Percentiles rank a stretch among this genome's conserved stretches.
Conservation (phyloP, 768 basidiomycete species). For the Tremella yokohamensis region DNA sequence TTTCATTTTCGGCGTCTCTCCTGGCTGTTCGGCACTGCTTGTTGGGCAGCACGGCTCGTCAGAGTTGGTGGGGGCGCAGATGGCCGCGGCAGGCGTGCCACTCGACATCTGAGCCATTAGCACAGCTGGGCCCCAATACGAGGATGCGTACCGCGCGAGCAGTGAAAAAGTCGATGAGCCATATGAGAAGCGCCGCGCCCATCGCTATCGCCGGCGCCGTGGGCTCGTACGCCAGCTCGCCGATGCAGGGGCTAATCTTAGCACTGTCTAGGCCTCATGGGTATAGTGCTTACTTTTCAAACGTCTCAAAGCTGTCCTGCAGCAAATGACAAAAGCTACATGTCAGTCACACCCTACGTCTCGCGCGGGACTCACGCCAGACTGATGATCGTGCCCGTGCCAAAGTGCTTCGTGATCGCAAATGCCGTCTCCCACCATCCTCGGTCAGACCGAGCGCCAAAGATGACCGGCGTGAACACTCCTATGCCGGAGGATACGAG, state of each 20-base stretch:
- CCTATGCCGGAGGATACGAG: too few relatives aligned
- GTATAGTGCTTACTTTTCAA: too few relatives aligned
- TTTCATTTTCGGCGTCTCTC: constrained; percentile 1
- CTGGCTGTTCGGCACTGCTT: neutral
- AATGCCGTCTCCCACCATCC: too few relatives aligned
- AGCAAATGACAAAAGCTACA: neutral
- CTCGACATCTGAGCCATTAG: constrained; percentile 1
- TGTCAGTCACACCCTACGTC: neutral
- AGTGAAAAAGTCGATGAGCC: constrained; percentile 44
- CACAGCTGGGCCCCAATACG: constrained; percentile 15
- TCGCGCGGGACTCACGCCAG: neutral
- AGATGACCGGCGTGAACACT: too few relatives aligned
- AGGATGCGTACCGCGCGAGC: constrained; percentile 20
- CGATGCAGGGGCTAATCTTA: constrained; percentile 43
- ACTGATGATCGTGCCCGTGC: constrained; percentile 22
- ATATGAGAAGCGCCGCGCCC: constrained; percentile 45
- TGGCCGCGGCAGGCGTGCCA: neutral
- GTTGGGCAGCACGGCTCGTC: too few relatives aligned
- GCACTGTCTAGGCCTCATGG: constrained; percentile 49
- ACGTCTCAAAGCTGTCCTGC: too few relatives aligned
- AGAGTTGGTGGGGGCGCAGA: too few relatives aligned
- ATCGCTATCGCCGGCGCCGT: constrained; percentile 50
- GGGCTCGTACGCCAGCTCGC: constrained; percentile 48
- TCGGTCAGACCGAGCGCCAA: too few relatives aligned
- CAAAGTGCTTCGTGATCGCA: constrained; percentile 40